Base-by-base conservation (phyloP, 306 rosid genomes). In the Cercis canadensis region DNA sequence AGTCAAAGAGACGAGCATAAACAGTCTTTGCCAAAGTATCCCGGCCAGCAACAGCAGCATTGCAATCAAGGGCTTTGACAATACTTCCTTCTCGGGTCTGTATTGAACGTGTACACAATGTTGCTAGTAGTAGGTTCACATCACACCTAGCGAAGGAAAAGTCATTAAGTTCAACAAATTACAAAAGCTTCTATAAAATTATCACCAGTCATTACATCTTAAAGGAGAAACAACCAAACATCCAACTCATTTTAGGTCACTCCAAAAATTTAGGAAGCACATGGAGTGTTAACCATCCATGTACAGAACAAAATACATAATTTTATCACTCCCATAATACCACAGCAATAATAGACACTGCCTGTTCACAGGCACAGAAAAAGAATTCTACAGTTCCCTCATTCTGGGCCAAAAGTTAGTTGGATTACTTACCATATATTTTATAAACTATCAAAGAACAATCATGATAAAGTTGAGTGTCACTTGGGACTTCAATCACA, bases 11-110 rank as follows among this genome's bases (percentile, higher is more conserved):
- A 46, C 91, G 87, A 8, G 97, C 83, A 82, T 94, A 94, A 83
- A 94, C 83, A 67, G 97, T 94, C 84, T 94, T 94, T 57, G 99
- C 96, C 86, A 91, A 77, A 53, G 88, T 85, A 89, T 91, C 97
- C 74, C 99, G 86, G 58, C 97, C 90, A 80, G 95, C 89, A 70
- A 85, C 74, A 56, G 97, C 97, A 80, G 91, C 97, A 76, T 78
- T 82, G 84, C 96, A 91, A 62, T 94, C 99, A 52, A 94, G 97
- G 43, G 96, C 95, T 80, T 89, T 94, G 64, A 91, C 70, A 73
- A 94, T 94, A 78, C 13, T 82, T 80, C 99, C 99, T 87, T 94
- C 99, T 32, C 73, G 92, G 68, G 99, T 91, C 83, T 91, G 97
- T 72, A 94, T 94, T 55, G 96, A 81, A 43, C 97, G 96, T 70